Conservation (phyloP, 164 flowering plant species). For the Chimonanthus praecox region DNA sequence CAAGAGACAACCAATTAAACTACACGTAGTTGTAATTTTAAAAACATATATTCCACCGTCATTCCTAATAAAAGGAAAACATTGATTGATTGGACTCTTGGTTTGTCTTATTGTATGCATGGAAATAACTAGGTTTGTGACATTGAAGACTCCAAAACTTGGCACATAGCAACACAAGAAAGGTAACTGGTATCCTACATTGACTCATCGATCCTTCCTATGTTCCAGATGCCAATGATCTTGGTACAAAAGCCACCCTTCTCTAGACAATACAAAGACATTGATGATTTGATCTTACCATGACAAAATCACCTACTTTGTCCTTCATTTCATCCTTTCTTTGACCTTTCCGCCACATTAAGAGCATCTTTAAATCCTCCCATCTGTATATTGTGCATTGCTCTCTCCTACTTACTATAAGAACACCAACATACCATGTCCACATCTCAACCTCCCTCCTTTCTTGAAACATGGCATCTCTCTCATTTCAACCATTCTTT, state of each 20-base stretch:
- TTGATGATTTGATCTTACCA: slow-evolving; percentile 1
- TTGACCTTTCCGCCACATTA: background rate
- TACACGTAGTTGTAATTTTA: too few species aligned
- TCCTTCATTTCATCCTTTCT: background rate
- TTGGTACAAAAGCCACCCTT: background rate
- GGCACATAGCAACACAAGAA: background rate
- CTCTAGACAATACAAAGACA: background rate
- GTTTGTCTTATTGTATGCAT: background rate
- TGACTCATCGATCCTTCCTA: background rate
- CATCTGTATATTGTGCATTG: background rate
- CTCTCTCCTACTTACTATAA: background rate
- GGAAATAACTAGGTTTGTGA: background rate
- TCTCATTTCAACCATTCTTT: slow-evolving; percentile 1
- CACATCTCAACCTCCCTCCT: background rate
- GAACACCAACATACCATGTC: background rate
- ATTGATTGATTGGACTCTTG: background rate
- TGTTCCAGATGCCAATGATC: background rate
- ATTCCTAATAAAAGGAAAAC: too few species aligned
- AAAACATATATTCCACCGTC: too few species aligned
- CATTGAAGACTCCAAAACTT: background rate
- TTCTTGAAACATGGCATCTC: slow-evolving; percentile 2
- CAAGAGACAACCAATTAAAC: too few species aligned
- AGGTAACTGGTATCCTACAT: slow-evolving; percentile 1
- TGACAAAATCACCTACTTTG: background rate
- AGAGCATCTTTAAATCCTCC: background rate